Evolutionary conservation across 2,329 filamentous ascomycete species (phyloP).

Genomic region (Coniochaeta ligniaria): DNA sequence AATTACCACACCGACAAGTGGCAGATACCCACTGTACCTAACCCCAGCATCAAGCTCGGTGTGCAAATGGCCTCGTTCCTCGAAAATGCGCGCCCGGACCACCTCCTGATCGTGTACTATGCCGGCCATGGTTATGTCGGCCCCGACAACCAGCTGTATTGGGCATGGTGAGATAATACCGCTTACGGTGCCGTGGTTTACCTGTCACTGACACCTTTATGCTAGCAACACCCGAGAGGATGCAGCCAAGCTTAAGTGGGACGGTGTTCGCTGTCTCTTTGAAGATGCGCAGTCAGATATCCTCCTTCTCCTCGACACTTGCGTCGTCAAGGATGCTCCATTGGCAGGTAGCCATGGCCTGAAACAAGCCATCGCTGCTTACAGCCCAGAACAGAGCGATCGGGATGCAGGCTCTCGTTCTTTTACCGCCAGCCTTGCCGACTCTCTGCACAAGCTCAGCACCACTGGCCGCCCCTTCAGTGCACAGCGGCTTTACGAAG

Average conservation of each 20-base stretch:
- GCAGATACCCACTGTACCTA: conserved; percentile 52
- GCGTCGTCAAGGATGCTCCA: conserved; percentile 43
- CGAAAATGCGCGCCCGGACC: conserved; percentile 48
- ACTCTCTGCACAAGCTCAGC: conserved; percentile 47
- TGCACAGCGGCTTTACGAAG: conserved; percentile 48
- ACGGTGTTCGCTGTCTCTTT: conserved; percentile 53
- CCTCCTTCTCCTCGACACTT: conserved; percentile 55
- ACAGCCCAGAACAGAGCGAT: conserved; percentile 40
- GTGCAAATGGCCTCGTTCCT: conserved; percentile 53
- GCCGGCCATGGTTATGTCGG: conserved; percentile 53
- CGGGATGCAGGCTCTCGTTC: conserved; percentile 40
- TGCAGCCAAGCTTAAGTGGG: conserved; percentile 56
- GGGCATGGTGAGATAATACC: conserved; percentile 51
- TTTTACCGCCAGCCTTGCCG: conserved; percentile 50
- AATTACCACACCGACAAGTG: conserved; percentile 54
- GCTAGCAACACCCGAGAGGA: conserved; percentile 49
- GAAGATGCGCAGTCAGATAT: conserved; percentile 59
- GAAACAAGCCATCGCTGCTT: conserved; percentile 59
- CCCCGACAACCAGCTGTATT: conserved; percentile 55
- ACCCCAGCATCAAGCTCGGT: conserved; percentile 55
- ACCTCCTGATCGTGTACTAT: conserved; percentile 59
- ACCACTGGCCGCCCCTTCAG: conserved; percentile 45
- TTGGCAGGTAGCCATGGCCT: conserved; percentile 44
- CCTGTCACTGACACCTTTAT: conserved; percentile 12
- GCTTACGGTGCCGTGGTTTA: not conserved